Evolutionary conservation across 768 basidiomycete genomes (phyloP).

Genomic region (Suillus clintonianus): DNA sequence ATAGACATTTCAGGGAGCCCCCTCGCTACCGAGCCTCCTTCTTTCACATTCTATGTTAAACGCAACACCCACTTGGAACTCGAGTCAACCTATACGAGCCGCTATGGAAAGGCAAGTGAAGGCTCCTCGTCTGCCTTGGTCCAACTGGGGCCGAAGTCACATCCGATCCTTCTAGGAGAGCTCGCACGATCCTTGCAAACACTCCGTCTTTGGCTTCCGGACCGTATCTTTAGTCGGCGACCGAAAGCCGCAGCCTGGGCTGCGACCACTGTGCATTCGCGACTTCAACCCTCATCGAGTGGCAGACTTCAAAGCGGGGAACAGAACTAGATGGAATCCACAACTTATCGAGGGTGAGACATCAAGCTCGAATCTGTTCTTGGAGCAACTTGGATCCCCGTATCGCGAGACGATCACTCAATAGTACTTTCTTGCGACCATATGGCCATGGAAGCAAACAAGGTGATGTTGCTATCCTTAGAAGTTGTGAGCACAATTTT

Average conservation of each 20-base stretch:
- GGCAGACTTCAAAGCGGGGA: not conserved
- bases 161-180: not conserved
- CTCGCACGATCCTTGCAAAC: not conserved
- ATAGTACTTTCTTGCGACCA: not conserved
- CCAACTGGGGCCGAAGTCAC: not conserved
- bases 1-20: not conserved
- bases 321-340: not conserved
- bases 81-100: not conserved
- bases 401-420: not conserved
- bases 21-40: not conserved
- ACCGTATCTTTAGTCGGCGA: not conserved
- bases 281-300: not conserved
- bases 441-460: not conserved
- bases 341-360: not conserved
- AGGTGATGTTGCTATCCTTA: not conserved
- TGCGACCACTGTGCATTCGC: not conserved
- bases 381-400: not conserved
- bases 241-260: not conserved
- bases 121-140: not conserved
- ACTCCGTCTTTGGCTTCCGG: not conserved
- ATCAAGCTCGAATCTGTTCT: not conserved
- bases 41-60: not conserved
- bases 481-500: not conserved
- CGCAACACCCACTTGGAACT: not conserved
- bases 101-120: not conserved